Conservation (phyloP, 768 basidiomycete genomes). For the Tricholomella constricta region DNA sequence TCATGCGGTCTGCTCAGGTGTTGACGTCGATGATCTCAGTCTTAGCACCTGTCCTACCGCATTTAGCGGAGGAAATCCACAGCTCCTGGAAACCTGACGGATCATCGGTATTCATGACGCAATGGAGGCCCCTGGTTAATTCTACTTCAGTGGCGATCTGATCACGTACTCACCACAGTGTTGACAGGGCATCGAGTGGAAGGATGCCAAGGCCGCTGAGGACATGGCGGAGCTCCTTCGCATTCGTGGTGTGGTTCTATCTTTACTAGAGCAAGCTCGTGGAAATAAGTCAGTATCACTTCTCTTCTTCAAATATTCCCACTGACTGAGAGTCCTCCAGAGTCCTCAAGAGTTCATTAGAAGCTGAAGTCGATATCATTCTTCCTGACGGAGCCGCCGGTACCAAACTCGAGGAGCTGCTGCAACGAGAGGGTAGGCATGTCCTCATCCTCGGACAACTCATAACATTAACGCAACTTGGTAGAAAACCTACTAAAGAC, state of each 20-base stretch:
- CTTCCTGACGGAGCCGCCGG: slow-evolving; percentile 40
- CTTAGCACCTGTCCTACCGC: slow-evolving; percentile 85
- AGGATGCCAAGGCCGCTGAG: slow-evolving; percentile 51
- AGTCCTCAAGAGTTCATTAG: slow-evolving; percentile 71
- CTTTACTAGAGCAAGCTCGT: slow-evolving; percentile 76
- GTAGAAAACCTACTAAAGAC: slow-evolving; percentile 68
- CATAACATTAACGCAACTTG: background rate
- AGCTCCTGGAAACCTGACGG: slow-evolving; percentile 38
- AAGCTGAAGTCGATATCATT: slow-evolving; percentile 72
- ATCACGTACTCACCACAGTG: background rate
- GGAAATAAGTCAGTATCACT: slow-evolving; percentile 59
- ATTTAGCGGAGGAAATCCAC: slow-evolving; percentile 89
- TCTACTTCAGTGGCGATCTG: background rate
- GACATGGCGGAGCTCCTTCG: slow-evolving; percentile 67
- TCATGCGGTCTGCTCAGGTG: slow-evolving; percentile 42
- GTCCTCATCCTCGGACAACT: background rate
- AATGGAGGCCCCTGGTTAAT: slow-evolving; percentile 73
- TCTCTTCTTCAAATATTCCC: background rate
- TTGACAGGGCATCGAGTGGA: slow-evolving; percentile 62
- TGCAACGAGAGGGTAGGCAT: slow-evolving; percentile 48
- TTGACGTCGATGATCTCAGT: slow-evolving; percentile 67
- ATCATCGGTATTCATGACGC: slow-evolving; percentile 66
- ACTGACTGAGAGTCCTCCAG: slow-evolving; percentile 24
- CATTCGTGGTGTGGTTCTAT: slow-evolving; percentile 62
- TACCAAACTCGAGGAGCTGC: slow-evolving; percentile 29